Conservation (phyloP, 805 yeast species). For the Vanderwaltozyma verrucispora region DNA sequence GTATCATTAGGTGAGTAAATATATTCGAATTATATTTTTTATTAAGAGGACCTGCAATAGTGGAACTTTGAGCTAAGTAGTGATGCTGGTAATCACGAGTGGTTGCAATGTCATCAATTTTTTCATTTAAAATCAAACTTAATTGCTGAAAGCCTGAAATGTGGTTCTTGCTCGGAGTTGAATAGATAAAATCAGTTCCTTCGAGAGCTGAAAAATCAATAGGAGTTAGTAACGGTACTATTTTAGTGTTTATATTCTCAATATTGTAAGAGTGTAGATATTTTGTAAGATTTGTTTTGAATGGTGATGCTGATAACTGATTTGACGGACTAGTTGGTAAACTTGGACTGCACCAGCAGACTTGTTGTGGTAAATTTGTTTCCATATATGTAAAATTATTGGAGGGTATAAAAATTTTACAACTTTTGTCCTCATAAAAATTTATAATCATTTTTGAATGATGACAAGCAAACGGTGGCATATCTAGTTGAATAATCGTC, state of each 20-base stretch:
- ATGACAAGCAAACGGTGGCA: constrained; percentile 39
- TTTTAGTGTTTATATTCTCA: constrained; percentile 20
- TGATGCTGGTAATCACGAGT: constrained; percentile 7
- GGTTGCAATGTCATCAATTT: neutral
- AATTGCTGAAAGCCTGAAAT: constrained; percentile 21
- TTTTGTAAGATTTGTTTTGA: constrained; percentile 34
- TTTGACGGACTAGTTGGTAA: constrained; percentile 7
- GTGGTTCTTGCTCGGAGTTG: constrained; percentile 38
- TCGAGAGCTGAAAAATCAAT: constrained; percentile 29
- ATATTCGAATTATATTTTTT: constrained; percentile 10
- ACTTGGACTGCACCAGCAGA: constrained; percentile 53
- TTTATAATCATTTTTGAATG: constrained; percentile 64
- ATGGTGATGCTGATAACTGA: too few relatives aligned
- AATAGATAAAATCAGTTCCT: constrained; percentile 39
- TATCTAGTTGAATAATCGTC: constrained; percentile 22
- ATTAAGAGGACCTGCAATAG: constrained; percentile 19
- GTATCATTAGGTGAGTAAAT: constrained; percentile 20
- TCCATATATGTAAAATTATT: constrained; percentile 49
- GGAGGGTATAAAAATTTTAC: constrained; percentile 48
- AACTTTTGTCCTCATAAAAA: constrained; percentile 34
- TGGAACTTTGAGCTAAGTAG: constrained; percentile 28
- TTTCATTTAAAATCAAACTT: constrained; percentile 1
- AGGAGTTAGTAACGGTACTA: constrained; percentile 17
- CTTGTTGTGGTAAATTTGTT: constrained; percentile 49
- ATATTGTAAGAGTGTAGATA: constrained; percentile 39